Evolutionary conservation across 2,329 filamentous ascomycete species (phyloP).

Genomic region (Colletotrichum incanum): DNA sequence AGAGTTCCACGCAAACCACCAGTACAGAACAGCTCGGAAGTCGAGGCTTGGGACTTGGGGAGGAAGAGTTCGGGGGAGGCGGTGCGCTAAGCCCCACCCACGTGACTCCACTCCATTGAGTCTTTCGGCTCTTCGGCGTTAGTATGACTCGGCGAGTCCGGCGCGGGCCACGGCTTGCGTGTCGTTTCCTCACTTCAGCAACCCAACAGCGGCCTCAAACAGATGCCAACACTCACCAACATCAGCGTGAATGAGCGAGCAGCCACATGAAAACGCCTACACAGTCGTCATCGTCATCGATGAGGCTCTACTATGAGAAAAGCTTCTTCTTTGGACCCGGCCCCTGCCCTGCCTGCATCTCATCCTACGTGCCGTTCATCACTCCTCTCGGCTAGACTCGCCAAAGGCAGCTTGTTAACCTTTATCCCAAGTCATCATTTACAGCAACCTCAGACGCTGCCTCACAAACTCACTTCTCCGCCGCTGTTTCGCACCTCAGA

Average conservation of each 20-base stretch:
- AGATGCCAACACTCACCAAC: no score
- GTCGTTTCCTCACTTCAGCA: background rate
- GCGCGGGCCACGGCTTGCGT: constrained; percentile 21
- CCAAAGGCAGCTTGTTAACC: background rate
- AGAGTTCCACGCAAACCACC: no score
- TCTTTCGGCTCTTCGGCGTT: constrained; percentile 25
- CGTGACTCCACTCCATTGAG: constrained; percentile 10
- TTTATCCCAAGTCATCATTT: constrained; percentile 7
- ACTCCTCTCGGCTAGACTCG: background rate
- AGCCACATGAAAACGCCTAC: no score
- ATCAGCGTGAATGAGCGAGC: no score
- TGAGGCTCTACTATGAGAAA: constrained; percentile 5
- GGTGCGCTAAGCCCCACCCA: constrained; percentile 30
- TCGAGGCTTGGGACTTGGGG: constrained; percentile 10
- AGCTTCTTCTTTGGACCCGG: background rate
- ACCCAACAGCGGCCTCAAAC: no score
- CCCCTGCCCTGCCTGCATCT: background rate
- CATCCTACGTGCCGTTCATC: background rate
- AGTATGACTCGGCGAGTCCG: constrained; percentile 16
- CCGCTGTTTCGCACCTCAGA: background rate
- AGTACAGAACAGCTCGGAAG: background rate
- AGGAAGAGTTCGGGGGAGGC: constrained; percentile 24
- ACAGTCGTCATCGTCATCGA: background rate
- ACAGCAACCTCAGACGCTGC: background rate
- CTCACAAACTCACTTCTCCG: background rate